phyloP scores from a whole-genome alignment of 371 early-diverging fungal species.

The Gilbertella persicaria region DNA sequence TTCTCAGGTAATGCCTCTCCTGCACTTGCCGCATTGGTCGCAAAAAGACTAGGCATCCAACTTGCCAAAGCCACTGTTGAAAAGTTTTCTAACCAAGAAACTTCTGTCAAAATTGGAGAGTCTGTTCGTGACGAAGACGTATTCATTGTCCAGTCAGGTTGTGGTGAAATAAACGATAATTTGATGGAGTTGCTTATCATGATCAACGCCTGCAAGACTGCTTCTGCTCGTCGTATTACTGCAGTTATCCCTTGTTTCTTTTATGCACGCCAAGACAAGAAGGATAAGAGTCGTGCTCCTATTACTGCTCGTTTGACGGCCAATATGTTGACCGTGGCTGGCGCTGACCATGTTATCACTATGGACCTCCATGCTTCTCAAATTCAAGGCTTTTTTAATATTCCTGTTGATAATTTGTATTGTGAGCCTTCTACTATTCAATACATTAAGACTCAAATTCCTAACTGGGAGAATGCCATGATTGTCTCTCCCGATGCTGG shows the following conservation, averaged over 20 bases:
- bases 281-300: conserved; percentile 92
- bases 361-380: conserved; percentile 97
- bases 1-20: conserved; percentile 96
- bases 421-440: conserved; percentile 90
- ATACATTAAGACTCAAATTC: conserved; percentile 84
- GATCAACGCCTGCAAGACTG: conserved; percentile 96
- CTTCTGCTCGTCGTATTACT: conserved; percentile 89
- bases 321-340: conserved; percentile 92
- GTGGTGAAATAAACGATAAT: conserved; percentile 90
- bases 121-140: conserved; percentile 94
- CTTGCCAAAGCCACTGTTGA: conserved; percentile 85
- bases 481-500: conserved; percentile 99
- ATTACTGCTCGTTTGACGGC: conserved; percentile 92
- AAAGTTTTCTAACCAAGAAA: conserved; percentile 97
- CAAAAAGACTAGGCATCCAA: conserved; percentile 82
- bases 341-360: conserved; percentile 96
- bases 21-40: conserved; percentile 86
- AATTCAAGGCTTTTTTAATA: conserved; percentile 97
- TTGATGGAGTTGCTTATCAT: conserved; percentile 95
- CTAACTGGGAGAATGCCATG: conserved; percentile 80
- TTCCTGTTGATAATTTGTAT: conserved; percentile 95
- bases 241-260: conserved; percentile 97
- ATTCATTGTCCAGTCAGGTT: conserved; percentile 84
- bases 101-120: conserved; percentile 94
- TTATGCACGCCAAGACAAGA: conserved; percentile 95